Evolutionary conservation across 2,329 filamentous ascomycete genomes (phyloP).

Genomic region (Apiospora pterosperma): DNA sequence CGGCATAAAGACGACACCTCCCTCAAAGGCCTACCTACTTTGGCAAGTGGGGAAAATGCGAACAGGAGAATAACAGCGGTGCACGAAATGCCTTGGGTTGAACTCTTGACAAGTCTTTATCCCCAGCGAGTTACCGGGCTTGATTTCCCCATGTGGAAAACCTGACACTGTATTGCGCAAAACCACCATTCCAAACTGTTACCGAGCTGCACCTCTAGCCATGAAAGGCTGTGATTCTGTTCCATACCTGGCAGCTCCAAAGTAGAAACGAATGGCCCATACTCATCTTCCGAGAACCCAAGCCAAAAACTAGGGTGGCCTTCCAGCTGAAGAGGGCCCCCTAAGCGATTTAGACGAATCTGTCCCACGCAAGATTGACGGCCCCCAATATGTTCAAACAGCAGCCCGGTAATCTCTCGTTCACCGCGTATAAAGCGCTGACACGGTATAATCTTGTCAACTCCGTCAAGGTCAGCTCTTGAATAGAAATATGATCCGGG

Average conservation of each 20-base stretch:
- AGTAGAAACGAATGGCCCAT: neutral
- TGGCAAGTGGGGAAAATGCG: too few relatives aligned
- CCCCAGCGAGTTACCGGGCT: neutral
- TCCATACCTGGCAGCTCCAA: neutral
- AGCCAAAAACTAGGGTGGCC: neutral
- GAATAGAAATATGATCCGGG: neutral
- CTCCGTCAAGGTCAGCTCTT: neutral
- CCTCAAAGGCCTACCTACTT: too few relatives aligned
- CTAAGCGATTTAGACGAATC: neutral
- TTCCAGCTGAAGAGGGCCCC: neutral
- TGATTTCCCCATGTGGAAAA: neutral
- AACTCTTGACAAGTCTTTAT: too few relatives aligned
- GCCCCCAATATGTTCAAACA: neutral
- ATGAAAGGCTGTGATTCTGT: neutral
- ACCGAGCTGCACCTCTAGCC: neutral
- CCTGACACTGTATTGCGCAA: neutral
- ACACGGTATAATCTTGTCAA: neutral
- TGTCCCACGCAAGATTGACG: neutral
- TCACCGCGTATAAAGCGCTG: neutral
- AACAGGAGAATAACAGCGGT: too few relatives aligned
- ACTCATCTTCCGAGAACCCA: neutral
- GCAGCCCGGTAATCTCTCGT: neutral
- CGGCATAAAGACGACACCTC: too few relatives aligned
- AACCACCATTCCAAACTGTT: neutral
- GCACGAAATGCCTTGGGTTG: too few relatives aligned